These are phyloP conservation scores for Bruguiera sexangula DNA, from an alignment of 345 rosid genomes.

Conservation along the genomic window DNA sequence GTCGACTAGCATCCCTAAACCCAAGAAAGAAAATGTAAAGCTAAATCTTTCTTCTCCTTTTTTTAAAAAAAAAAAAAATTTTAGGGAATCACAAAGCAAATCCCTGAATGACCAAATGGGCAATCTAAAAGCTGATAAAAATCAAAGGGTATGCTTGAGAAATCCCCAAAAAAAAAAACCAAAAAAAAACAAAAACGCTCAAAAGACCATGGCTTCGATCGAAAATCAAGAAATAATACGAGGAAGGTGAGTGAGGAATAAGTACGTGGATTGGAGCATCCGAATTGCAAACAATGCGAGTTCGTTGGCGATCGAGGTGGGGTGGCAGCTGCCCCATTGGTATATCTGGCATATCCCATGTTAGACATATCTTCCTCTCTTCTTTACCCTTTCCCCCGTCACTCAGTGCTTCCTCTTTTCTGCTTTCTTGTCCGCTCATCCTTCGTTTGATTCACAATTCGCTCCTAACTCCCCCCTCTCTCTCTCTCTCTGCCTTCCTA, in stretches of 20 bases:
- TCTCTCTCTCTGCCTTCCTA: no score
- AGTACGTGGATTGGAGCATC: conserved; percentile 77
- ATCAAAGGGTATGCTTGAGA: background rate
- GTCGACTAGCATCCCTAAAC: no score
- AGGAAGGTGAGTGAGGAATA: background rate
- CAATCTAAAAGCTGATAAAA: background rate
- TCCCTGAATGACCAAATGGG: background rate
- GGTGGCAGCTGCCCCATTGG: conserved; percentile 67
- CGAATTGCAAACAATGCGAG: conserved; percentile 60
- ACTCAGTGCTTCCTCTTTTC: background rate
- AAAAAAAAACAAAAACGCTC: background rate
- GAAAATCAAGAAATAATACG: background rate
- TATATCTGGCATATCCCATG: conserved; percentile 62
- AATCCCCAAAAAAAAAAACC: background rate
- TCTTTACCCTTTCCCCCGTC: background rate
- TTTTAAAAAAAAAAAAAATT: no score
- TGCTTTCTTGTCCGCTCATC: conserved; percentile 16
- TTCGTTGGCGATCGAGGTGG: conserved; percentile 60
- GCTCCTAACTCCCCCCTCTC: background rate
- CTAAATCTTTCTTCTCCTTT: no score
- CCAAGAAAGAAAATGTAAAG: no score
- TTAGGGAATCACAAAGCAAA: no score
- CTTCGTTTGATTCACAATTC: background rate
- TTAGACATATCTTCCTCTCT: conserved; percentile 27
- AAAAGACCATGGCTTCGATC: no score